A percentile compares a stretch with the other conserved stretches of the same genome.
Conservation (phyloP, 768 basidiomycete genomes). For the Collybiopsis luxurians region DNA sequence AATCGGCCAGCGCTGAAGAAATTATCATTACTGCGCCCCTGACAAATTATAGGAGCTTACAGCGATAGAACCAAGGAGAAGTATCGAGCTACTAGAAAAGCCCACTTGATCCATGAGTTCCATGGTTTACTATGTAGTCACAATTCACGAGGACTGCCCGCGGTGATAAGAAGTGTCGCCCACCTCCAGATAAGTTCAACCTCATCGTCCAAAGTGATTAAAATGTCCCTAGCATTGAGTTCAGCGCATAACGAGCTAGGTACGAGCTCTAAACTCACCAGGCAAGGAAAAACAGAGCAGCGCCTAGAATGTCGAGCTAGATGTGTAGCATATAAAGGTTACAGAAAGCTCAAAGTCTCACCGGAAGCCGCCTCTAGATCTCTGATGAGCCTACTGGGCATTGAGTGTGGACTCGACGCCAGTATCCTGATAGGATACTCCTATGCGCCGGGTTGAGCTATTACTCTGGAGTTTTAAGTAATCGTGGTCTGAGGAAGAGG, state of each 20-base stretch:
- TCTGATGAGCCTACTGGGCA: not conserved
- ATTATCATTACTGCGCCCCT: no score
- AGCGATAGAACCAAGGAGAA: slow-evolving; percentile 22
- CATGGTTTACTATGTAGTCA: slow-evolving; percentile 20
- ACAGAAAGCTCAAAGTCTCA: not conserved
- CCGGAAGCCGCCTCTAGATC: slow-evolving; percentile 3
- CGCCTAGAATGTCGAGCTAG: not conserved
- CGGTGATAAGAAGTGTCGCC: slow-evolving; percentile 4
- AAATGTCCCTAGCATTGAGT: slow-evolving; percentile 23
- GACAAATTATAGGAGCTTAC: slow-evolving; percentile 15
- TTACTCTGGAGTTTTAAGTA: no score
- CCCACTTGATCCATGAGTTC: slow-evolving; percentile 31
- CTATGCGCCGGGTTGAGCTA: no score
- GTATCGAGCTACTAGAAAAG: slow-evolving; percentile 28
- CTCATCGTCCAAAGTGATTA: slow-evolving; percentile 28
- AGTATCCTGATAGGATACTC: no score
- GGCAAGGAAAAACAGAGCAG: slow-evolving; percentile 2
- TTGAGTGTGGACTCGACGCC: no score
- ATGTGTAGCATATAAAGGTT: not conserved
- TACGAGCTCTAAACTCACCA: not conserved
- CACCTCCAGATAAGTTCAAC: slow-evolving; percentile 29
- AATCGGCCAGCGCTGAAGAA: slow-evolving; percentile 20
- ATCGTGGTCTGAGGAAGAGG: no score
- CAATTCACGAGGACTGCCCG: not conserved
- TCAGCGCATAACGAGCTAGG: not conserved